Evolutionary conservation across 1,139 yeast species (phyloP), one percentile per base, ranked within the genome.

Genomic region (Candida sp.): DNA sequence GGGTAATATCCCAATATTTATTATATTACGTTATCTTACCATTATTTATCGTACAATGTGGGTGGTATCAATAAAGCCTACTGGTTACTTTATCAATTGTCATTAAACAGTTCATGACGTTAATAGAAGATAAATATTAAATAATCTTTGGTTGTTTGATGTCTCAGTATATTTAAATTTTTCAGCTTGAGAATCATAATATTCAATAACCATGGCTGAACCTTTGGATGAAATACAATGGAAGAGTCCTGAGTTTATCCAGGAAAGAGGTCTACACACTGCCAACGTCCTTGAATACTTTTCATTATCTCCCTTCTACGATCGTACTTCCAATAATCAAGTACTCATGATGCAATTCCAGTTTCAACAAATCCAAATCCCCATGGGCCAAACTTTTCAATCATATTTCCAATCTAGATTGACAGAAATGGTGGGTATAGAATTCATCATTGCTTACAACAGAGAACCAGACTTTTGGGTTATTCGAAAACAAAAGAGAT

Each of bases 191-290:
- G 9, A 25, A 25, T 9, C 29, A 9, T n/a, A n/a, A n/a, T n/a
- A n/a, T 19, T 36, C 32, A 7, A 8, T 19, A 5, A 7, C 36
- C 15, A 47, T 51, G 55, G 46, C 53, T 38, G 56, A 53, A 39
- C 69, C 77, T 6, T 68, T 89, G 40, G 97, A 91, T 59, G 98
- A 93, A 59, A 76, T 93, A 41, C 98, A 91, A 63, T 93, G 99
- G 99, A 82, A 91, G 52, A 86, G 95, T 5, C 99, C 99, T 1
- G 99, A 93, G 63, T 93, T 97, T 91, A 89, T 93, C 51, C 96
- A 89, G 60, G 81, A 84, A 46, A 81, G 84, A 58, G 97, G 96
- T 0, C 77, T 93, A 22, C 77, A 90, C 42, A 86, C 96, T 0
- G 95, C 85, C 43, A 93, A 91, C 58, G 97, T 93, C 1, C 74